Evolutionary conservation across 2,329 filamentous ascomycete genomes (phyloP).

Genomic region (Fusarium fujikuroi): DNA sequence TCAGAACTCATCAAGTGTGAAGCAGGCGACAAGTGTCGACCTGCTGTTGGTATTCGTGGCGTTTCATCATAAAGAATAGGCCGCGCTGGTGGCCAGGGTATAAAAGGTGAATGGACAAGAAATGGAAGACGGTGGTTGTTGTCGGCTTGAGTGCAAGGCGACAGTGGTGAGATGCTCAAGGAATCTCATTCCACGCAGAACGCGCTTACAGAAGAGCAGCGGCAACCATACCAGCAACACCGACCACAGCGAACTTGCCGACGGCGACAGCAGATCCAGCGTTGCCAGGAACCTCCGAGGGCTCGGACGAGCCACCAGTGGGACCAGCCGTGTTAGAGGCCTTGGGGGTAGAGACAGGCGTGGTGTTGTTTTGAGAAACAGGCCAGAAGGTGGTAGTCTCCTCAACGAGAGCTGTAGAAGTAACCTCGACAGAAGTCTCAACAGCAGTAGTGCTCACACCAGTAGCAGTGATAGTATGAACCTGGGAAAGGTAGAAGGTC

Average conservation of each 20-base stretch:
- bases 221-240: conserved; percentile 61
- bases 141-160: conserved; percentile 23
- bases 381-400: conserved; percentile 33
- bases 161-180: conserved; percentile 17
- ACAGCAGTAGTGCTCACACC: conserved; percentile 48
- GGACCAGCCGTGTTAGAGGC: conserved; percentile 32
- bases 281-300: conserved; percentile 53
- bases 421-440: conserved; percentile 27
- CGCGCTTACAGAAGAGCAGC: conserved; percentile 61
- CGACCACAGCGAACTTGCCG: conserved; percentile 59
- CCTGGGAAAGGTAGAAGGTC: conserved; percentile 62
- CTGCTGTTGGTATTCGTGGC: conserved; percentile 41
- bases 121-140: conserved; percentile 31
- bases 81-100: conserved; percentile 26
- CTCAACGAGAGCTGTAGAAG: conserved; percentile 20
- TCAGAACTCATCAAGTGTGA: conserved; percentile 39
- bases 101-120: conserved; percentile 33
- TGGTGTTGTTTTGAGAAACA: conserved; percentile 46
- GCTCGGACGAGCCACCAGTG: conserved; percentile 42
- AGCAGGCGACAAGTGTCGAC: conserved; percentile 38
- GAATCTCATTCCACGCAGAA: conserved; percentile 4
- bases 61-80: conserved; percentile 45
- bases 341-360: conserved; percentile 39
- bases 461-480: conserved; percentile 53
- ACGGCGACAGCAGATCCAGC: conserved; percentile 58